A percentile compares a stretch with the other conserved stretches of the same genome.
phyloP scores from a whole-genome alignment of 495 filamentous ascomycete genomes.

The Immersiella caudata region DNA sequence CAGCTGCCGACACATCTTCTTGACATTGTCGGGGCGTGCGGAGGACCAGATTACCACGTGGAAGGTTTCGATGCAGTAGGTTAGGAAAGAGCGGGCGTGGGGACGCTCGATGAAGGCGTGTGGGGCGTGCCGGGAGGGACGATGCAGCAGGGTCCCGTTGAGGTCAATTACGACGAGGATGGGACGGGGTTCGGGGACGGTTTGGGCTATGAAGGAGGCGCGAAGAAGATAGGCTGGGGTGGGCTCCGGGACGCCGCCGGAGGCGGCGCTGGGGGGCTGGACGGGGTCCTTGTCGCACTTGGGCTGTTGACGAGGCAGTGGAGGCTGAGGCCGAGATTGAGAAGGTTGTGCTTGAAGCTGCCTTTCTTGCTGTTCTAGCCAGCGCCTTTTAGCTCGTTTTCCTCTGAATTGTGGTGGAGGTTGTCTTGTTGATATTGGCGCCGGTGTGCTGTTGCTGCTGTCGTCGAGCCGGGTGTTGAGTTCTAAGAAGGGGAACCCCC shows the following conservation, averaged over 20 bases:
- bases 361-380: not conserved
- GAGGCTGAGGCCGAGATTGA: not conserved
- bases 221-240: constrained; percentile 43
- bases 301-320: not conserved
- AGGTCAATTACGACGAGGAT: constrained; percentile 87
- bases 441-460: too few species aligned
- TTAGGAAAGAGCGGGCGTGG: constrained; percentile 64
- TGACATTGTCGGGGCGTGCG: constrained; percentile 70
- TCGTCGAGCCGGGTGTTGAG: too few species aligned
- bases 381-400: not conserved
- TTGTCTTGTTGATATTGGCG: too few species aligned
- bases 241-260: constrained; percentile 54
- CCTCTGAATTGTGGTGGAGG: too few species aligned
- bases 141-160: constrained; percentile 85
- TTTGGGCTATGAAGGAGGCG: constrained; percentile 28
- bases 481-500: not conserved
- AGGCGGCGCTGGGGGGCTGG: constrained; percentile 40
- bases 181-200: constrained; percentile 37
- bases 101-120: constrained; percentile 63
- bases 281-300: constrained; percentile 29
- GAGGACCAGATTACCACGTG: constrained; percentile 90
- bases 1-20: constrained; percentile 58
- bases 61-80: constrained; percentile 66
- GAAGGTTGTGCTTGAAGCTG: too few species aligned
- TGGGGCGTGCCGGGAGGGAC: constrained; percentile 55